phyloP scores from a whole-genome alignment of 305 asterid species.

The Fraxinus floribunda region DNA sequence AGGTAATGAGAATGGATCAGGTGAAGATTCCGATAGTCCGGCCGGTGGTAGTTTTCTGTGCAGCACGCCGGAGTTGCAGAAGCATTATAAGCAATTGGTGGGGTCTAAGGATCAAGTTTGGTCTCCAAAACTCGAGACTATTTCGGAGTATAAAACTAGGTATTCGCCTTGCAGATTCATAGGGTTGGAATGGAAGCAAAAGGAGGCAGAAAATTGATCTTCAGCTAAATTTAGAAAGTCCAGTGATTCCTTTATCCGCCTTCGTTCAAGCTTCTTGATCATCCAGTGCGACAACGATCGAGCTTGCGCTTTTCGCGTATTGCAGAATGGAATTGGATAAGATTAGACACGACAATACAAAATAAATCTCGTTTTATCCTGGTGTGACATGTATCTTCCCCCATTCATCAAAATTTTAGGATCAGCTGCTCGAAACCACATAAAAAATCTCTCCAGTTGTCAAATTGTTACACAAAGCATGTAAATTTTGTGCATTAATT shows the following conservation, averaged over 20 bases:
- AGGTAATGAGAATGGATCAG: background rate
- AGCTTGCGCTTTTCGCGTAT: background rate
- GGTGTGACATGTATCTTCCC: background rate
- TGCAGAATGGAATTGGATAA: background rate
- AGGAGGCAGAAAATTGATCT: constrained; percentile 27
- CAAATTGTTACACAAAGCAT: background rate
- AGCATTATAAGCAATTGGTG: constrained; percentile 58
- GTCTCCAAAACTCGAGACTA: constrained; percentile 82
- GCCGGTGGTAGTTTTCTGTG: constrained; percentile 33
- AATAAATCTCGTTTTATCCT: too few species aligned
- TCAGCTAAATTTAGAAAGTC: background rate
- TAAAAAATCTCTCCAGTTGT: background rate
- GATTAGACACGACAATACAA: background rate
- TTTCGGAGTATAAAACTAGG: constrained; percentile 59
- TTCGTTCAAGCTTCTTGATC: too few species aligned
- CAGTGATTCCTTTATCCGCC: too few species aligned
- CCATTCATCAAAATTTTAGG: background rate
- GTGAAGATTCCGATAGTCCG: background rate
- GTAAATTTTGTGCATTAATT: background rate
- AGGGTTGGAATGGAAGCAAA: constrained; percentile 58
- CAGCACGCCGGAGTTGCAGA: constrained; percentile 77
- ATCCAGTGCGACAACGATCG: too few species aligned
- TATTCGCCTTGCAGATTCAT: constrained; percentile 63
- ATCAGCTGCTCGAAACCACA: background rate
- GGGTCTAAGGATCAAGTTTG: constrained; percentile 55